Conservation (phyloP, 495 filamentous ascomycete genomes). For the Neurospora pannonica region DNA sequence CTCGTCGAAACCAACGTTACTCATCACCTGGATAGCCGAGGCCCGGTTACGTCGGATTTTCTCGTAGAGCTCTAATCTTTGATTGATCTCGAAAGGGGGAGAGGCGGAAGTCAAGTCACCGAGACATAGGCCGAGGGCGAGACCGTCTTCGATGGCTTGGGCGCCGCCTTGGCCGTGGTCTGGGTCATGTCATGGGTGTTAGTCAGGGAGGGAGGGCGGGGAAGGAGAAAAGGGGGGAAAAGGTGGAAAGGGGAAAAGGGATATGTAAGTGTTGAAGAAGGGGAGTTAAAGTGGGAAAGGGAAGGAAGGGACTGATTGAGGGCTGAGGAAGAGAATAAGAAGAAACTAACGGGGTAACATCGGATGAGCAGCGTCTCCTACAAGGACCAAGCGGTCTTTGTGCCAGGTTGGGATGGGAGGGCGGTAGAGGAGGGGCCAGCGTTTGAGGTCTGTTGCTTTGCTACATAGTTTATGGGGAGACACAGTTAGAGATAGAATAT, state of each 20-base stretch:
- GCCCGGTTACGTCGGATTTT: conserved; percentile 40
- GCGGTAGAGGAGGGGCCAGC: conserved; percentile 36
- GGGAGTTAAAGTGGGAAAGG: too few species aligned
- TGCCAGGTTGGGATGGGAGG: conserved; percentile 23
- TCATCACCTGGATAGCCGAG: conserved; percentile 42
- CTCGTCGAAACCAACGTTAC: conserved; percentile 19
- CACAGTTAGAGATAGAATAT: too few species aligned
- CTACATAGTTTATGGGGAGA: too few species aligned
- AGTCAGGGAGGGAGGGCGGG: neutral
- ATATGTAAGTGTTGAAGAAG: too few species aligned
- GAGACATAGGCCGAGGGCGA: conserved; percentile 27
- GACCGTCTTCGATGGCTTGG: conserved; percentile 38
- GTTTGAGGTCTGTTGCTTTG: conserved; percentile 31
- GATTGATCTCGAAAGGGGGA: too few species aligned
- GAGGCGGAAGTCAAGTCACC: neutral
- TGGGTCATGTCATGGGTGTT: conserved; percentile 7
- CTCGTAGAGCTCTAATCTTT: conserved; percentile 47
- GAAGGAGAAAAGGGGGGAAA: too few species aligned
- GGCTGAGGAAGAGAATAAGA: too few species aligned
- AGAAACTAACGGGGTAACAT: conserved; percentile 37
- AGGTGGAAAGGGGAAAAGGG: too few species aligned
- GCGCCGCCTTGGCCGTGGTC: conserved; percentile 40
- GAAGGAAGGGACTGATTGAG: too few species aligned
- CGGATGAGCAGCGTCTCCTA: conserved; percentile 42
- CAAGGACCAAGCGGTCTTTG: conserved; percentile 28